These are phyloP conservation scores for Globisporangium spiculum DNA, from an alignment of 352 stramenopile genomes.

Conservation along the genomic window DNA sequence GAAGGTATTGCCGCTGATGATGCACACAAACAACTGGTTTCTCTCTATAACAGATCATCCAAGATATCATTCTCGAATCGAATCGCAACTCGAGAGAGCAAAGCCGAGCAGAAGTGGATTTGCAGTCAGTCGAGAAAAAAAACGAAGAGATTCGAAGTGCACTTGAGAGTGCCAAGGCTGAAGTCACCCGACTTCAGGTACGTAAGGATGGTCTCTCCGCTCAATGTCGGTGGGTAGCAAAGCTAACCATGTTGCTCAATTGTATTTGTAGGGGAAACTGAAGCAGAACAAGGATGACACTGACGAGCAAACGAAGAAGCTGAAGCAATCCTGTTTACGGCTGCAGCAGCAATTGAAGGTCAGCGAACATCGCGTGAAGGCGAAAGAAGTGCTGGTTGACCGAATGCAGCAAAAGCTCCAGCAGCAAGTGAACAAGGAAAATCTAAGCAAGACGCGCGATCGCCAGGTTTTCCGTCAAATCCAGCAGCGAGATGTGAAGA, in stretches of 20 bases:
- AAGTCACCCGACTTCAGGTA: slow-evolving; percentile 63
- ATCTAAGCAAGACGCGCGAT: slow-evolving; percentile 53
- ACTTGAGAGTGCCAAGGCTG: slow-evolving; percentile 47
- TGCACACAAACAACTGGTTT: neutral
- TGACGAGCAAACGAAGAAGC: slow-evolving; percentile 47
- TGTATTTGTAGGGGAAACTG: slow-evolving; percentile 34
- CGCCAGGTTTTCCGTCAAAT: slow-evolving; percentile 61
- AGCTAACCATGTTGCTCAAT: neutral
- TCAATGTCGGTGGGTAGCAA: too few relatives aligned
- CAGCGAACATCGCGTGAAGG: slow-evolving; percentile 84
- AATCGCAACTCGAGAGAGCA: slow-evolving; percentile 57
- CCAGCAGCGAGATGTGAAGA: slow-evolving; percentile 61
- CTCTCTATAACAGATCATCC: slow-evolving; percentile 48
- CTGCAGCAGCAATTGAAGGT: slow-evolving; percentile 85
- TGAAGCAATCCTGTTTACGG: slow-evolving; percentile 60
- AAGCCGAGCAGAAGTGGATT: slow-evolving; percentile 39
- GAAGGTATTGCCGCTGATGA: neutral
- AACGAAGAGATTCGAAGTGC: slow-evolving; percentile 34
- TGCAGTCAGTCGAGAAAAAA: slow-evolving; percentile 51
- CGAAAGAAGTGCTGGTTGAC: slow-evolving; percentile 79
- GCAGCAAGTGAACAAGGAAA: slow-evolving; percentile 73
- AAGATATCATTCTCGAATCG: slow-evolving; percentile 71
- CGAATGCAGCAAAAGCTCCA: slow-evolving; percentile 81
- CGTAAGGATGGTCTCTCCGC: neutral
- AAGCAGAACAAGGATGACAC: slow-evolving; percentile 43